Conservation (phyloP, 2,329 filamentous ascomycete species). For the Rhinocladiella mackenziei region DNA sequence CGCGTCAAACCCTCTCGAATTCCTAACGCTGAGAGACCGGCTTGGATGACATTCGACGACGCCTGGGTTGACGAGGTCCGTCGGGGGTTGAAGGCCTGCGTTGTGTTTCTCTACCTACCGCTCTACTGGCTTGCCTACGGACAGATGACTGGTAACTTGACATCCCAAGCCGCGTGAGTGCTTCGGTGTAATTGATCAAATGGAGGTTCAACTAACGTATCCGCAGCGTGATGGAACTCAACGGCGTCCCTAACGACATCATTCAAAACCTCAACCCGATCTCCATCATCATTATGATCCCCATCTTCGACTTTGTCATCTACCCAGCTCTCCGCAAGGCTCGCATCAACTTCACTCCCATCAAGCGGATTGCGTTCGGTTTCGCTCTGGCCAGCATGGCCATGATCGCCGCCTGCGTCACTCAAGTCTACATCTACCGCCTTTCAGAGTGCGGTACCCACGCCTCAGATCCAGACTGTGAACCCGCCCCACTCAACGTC, state of each 20-base stretch:
- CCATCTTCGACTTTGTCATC: constrained; percentile 51
- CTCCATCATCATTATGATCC: constrained; percentile 52
- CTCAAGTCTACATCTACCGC: constrained; percentile 56
- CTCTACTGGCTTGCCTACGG: constrained; percentile 56
- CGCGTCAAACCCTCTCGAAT: constrained; percentile 64
- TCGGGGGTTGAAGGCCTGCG: constrained; percentile 65
- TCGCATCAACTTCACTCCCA: constrained; percentile 49
- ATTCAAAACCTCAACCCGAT: constrained; percentile 55
- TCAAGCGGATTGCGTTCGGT: constrained; percentile 51
- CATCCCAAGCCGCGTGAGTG: constrained; percentile 48
- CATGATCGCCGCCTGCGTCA: constrained; percentile 50
- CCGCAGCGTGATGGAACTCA: constrained; percentile 44
- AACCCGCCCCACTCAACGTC: constrained; percentile 54
- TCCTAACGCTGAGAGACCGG: constrained; percentile 54
- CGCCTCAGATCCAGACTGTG: constrained; percentile 50
- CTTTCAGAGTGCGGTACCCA: constrained; percentile 57
- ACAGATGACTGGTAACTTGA: constrained; percentile 54
- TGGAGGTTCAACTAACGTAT: not conserved
- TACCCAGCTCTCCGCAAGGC: constrained; percentile 49
- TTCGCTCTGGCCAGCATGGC: constrained; percentile 47
- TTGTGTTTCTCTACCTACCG: constrained; percentile 62
- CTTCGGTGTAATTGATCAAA: no score
- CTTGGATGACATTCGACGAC: constrained; percentile 79
- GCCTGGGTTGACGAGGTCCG: constrained; percentile 75
- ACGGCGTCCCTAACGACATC: constrained; percentile 54